phyloP scores from a whole-genome alignment of 164 flowering plant species.

The Euptelea pleiosperma region DNA sequence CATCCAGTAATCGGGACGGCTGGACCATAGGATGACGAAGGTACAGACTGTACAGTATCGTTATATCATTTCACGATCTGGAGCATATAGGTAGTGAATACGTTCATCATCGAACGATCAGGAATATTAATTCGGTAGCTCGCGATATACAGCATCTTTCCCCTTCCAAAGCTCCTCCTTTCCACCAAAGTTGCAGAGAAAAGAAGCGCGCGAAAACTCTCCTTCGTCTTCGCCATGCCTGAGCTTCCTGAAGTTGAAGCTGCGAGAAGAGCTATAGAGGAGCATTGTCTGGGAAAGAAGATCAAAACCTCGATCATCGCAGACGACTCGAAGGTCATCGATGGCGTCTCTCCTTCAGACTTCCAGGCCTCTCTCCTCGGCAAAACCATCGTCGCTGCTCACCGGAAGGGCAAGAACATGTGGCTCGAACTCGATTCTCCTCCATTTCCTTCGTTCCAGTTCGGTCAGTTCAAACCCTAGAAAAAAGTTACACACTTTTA shows the following conservation, averaged over 20 bases:
- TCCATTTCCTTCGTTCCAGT: slow-evolving; percentile 93
- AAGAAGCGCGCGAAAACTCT: too few species aligned
- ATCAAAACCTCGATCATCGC: slow-evolving; percentile 58
- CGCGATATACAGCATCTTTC: too few species aligned
- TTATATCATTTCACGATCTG: too few species aligned
- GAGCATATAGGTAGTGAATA: too few species aligned
- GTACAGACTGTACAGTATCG: too few species aligned
- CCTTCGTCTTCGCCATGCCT: slow-evolving; percentile 51
- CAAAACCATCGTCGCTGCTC: slow-evolving; percentile 75
- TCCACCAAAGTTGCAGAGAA: too few species aligned
- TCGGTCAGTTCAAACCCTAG: slow-evolving; percentile 43
- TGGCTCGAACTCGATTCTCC: slow-evolving; percentile 91
- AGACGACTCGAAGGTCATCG: slow-evolving; percentile 81
- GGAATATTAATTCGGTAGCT: too few species aligned
- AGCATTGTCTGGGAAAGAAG: slow-evolving; percentile 68
- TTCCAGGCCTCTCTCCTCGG: slow-evolving; percentile 67
- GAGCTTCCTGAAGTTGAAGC: slow-evolving; percentile 99
- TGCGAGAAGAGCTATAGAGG: slow-evolving; percentile 76
- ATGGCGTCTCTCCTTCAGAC: slow-evolving; percentile 62
- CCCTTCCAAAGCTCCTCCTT: too few species aligned
- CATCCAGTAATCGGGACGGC: too few species aligned
- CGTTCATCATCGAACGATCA: too few species aligned
- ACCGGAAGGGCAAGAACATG: slow-evolving; percentile 90
- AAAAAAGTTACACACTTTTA: neutral
- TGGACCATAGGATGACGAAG: too few species aligned